Evolutionary conservation across 2,329 filamentous ascomycete species (phyloP).

Genomic region (Monilinia polystroma): DNA sequence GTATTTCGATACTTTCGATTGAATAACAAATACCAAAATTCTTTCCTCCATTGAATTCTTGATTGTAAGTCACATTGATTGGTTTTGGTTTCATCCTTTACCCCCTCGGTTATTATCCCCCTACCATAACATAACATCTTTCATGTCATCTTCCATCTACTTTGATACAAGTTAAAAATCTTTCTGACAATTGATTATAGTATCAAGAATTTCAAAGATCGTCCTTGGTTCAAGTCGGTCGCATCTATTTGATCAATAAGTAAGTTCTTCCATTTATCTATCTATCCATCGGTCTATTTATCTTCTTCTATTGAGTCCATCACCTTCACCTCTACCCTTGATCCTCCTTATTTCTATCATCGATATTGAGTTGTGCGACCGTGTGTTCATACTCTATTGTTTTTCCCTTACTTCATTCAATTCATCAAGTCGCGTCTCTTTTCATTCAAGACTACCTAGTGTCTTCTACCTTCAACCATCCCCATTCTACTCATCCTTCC

Average conservation of each 20-base stretch:
- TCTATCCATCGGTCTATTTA: not conserved
- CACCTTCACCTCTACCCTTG: not conserved
- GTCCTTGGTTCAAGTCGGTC: not conserved
- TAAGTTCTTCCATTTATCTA: not conserved
- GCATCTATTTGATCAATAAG: conserved; percentile 4
- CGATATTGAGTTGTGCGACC: not conserved
- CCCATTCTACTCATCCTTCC: not conserved
- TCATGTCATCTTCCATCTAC: not conserved
- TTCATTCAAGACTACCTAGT: not conserved
- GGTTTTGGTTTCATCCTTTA: not conserved
- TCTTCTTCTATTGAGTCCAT: not conserved
- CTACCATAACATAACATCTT: not conserved
- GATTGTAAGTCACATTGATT: not conserved
- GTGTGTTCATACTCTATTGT: too few species aligned
- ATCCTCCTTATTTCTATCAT: not conserved
- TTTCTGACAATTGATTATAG: not conserved
- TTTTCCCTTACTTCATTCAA: not conserved
- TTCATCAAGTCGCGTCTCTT: not conserved
- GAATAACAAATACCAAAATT: not conserved
- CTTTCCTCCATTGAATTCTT: not conserved
- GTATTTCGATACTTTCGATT: conserved; percentile 5
- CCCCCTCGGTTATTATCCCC: not conserved
- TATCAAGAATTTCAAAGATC: not conserved
- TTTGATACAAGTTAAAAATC: not conserved
- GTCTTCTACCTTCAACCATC: too few species aligned